A percentile compares a stretch with the other conserved stretches of the same genome.
These are phyloP conservation scores for Xylariaceae sp. DNA, from an alignment of 2,329 filamentous ascomycete species.

Conservation along the genomic window DNA sequence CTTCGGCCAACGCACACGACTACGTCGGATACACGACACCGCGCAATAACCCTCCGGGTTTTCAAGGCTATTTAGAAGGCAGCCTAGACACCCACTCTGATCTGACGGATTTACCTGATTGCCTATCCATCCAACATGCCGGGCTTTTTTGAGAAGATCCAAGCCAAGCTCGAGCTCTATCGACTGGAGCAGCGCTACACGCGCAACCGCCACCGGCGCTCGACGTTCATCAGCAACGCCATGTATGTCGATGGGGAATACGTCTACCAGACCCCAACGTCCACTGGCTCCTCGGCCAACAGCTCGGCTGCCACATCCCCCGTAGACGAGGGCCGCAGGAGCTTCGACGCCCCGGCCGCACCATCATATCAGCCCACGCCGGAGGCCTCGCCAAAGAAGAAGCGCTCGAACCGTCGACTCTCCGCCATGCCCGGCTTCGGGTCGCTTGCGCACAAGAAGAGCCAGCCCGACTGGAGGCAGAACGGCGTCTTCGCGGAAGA, in stretches of 20 bases:
- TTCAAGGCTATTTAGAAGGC: no score
- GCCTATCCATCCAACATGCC: constrained; percentile 26
- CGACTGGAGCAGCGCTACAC: constrained; percentile 95
- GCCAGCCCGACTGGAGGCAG: constrained; percentile 37
- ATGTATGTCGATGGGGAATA: constrained; percentile 96
- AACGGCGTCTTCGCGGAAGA: constrained; percentile 10
- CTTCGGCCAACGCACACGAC: no score
- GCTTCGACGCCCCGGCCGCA: constrained; percentile 23
- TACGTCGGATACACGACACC: no score
- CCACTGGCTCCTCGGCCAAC: constrained; percentile 52
- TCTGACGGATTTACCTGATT: no score
- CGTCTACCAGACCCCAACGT: constrained; percentile 66
- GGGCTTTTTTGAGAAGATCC: constrained; percentile 55
- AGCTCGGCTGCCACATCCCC: constrained; percentile 24
- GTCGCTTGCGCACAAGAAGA: constrained; percentile 29
- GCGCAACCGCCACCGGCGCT: constrained; percentile 78
- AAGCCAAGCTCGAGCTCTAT: constrained; percentile 80
- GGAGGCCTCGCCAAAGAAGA: constrained; percentile 34
- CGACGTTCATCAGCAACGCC: constrained; percentile 82
- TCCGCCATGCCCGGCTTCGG: constrained; percentile 54
- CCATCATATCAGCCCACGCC: constrained; percentile 22
- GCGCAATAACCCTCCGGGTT: no score
- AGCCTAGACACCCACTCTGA: no score
- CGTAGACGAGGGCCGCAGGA: constrained; percentile 16
- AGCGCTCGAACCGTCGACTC: constrained; percentile 51